Base-by-base conservation (phyloP, 805 yeast species). In the Candida orba region DNA sequence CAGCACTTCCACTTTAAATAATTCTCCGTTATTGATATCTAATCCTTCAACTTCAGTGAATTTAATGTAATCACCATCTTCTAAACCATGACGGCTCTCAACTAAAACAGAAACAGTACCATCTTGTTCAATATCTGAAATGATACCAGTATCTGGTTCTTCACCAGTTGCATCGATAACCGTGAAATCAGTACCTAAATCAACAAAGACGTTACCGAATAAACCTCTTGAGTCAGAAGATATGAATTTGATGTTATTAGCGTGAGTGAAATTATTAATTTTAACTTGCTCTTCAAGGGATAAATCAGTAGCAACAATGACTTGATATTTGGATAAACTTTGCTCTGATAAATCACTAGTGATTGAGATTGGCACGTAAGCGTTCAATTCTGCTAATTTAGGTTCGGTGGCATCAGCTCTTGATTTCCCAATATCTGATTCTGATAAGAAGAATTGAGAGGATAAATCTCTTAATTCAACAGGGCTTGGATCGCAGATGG, bases 101-200 rank as follows among this genome's bases (percentile, higher is more conserved):
- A 85, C 96, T 54, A 91, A 73, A 72, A 85, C 87, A 18, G 96
- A 84, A n/a, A 93, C 96, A 10, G 89, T 83, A 45, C 98, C 98
- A 59, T 86, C 76, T 10, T 68, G 62, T 59, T 90, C 96, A 48
- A 93, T 84, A 59, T 86, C 95, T 2, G 96, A 84, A 2, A 93
- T 86, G 47, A 87, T 84, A 37, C 99, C 98, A 4, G 80, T 61
- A 39, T 70, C 68, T 15, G 96, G 95, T 65, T 93, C 98, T 67
- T 93, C 98, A 41, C 99, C 99, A 41, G 84, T 86, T 34, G 79
- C 73, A 62, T 93, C 99, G 42, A 83, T 68, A 18, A 93, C 82
- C 3, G 84, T 75, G 65, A 93, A 93, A 14, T 74, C 69, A 0
- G 75, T 74, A 45, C 99, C 99, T 50, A 93, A 81, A 62, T 93